Base-by-base conservation (phyloP, 2,329 filamentous ascomycete species). In the Aureobasidium melanogenum region DNA sequence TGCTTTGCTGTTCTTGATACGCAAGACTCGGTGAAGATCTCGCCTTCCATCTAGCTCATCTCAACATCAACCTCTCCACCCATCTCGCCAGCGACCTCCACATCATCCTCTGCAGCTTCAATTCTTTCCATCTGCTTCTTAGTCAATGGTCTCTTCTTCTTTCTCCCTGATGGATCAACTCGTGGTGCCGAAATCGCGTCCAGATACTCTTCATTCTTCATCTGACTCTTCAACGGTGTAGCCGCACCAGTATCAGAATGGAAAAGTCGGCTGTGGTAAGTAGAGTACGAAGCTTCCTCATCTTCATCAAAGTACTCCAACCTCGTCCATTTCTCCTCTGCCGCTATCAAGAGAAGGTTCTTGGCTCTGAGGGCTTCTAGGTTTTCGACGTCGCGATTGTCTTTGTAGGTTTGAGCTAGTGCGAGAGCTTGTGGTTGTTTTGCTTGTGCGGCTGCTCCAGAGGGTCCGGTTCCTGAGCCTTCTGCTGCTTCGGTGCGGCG, bases 231-330 rank as follows among this genome's bases (percentile, higher is more conserved):
- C 22, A 88, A 73, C 57, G 77, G 75, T 4, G 78, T 74, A 1
- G 78, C 76, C 14, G 19, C 7, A 1, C 70, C 73, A 3, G 75
- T 67, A 12, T 79, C 73, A 44, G 77, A 69, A 54, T 84, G 77
- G 65, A 89, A 87, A 65, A 96, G 82, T 64, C 85, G 87, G 66
- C 88, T 84, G 62, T 87, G 82, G 73, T 91, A 96, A 34, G 86
- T 81, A 32, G 84, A 82, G 84, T 89, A 96, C 3, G 91, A 86
- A 62, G 84, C 82, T 64, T 85, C 81, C 60, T 85, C 76, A 19
- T 94, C 88, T 72, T 95, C 90, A 71, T 96, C 89, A 56, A 88
- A 82, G 78, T 92, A 97, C 64, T 84, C 80, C 72, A 96, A 82
- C 64, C 81, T 83, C 65, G 84, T 83, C 94, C 94, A 99, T 61